These are phyloP conservation scores for Termitomyces sp. DNA, from an alignment of 768 basidiomycete genomes.

Conservation along the genomic window DNA sequence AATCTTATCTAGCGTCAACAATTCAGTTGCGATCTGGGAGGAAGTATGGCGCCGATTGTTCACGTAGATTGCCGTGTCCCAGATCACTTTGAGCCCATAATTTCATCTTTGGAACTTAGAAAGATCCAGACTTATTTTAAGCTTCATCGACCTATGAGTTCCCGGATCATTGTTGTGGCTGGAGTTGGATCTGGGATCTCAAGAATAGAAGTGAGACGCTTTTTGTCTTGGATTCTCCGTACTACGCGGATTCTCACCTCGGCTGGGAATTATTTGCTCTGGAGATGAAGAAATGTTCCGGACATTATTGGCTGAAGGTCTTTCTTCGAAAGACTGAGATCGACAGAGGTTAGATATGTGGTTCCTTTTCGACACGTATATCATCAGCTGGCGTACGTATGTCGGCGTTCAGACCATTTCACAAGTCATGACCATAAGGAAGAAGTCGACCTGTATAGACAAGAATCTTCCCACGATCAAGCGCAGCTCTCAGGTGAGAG, in stretches of 20 bases:
- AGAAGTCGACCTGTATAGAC: no score
- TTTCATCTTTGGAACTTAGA: neutral
- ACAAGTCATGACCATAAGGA: no score
- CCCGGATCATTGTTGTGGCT: slow-evolving; percentile 11
- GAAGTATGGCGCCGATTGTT: slow-evolving; percentile 32
- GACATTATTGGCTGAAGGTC: neutral
- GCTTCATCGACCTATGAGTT: slow-evolving; percentile 2
- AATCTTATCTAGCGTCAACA: slow-evolving; percentile 46
- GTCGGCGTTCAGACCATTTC: no score
- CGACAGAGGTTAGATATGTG: no score
- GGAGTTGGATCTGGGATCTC: slow-evolving; percentile 9
- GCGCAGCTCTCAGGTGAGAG: neutral
- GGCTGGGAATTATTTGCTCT: neutral
- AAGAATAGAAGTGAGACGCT: neutral
- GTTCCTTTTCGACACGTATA: no score
- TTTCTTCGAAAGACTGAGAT: no score
- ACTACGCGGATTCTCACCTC: slow-evolving; percentile 1
- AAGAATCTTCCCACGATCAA: neutral
- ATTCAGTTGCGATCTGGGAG: slow-evolving; percentile 54
- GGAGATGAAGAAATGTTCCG: neutral
- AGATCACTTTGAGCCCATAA: slow-evolving; percentile 5
- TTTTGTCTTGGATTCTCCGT: neutral
- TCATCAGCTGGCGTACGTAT: no score
- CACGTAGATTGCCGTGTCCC: slow-evolving; percentile 11
- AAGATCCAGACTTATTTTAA: slow-evolving; percentile 1